Conservation (phyloP, 352 stramenopile genomes). For the Pythium sp. region DNA sequence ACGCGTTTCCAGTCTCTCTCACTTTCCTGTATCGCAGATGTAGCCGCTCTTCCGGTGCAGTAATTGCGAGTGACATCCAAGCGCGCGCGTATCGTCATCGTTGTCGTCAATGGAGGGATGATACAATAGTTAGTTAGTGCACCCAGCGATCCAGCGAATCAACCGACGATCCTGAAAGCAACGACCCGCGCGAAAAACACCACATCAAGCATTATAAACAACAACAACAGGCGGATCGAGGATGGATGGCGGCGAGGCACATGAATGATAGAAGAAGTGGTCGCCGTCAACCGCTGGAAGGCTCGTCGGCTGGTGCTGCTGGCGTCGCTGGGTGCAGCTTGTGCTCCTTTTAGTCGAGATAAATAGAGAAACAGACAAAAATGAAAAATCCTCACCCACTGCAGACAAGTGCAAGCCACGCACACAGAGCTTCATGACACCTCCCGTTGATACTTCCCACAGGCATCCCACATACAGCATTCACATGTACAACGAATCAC, state of each 20-base stretch:
- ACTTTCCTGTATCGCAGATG: not conserved
- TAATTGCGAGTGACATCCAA: not conserved
- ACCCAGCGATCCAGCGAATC: not conserved
- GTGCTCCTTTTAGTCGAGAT: constrained; percentile 12
- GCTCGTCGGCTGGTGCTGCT: not conserved
- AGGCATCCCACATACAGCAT: not conserved
- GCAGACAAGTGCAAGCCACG: not conserved
- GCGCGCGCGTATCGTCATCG: not conserved
- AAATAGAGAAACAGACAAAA: constrained; percentile 16
- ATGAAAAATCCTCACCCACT: not conserved
- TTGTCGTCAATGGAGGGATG: not conserved
- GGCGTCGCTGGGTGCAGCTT: constrained; percentile 2
- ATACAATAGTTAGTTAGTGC: constrained; percentile 1
- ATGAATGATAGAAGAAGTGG: not conserved
- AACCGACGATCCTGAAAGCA: not conserved
- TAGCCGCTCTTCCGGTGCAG: not conserved
- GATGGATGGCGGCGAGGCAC: not conserved
- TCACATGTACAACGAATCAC: no score
- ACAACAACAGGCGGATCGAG: not conserved
- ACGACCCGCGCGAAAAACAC: not conserved
- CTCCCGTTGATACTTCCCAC: not conserved
- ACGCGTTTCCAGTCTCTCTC: not conserved
- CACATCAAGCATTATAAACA: not conserved
- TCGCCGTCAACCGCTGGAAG: not conserved
- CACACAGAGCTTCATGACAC: not conserved